Evolutionary conservation across 768 basidiomycete species (phyloP), one percentile per base, ranked within the genome.

Genomic region (Mycena crocata): DNA sequence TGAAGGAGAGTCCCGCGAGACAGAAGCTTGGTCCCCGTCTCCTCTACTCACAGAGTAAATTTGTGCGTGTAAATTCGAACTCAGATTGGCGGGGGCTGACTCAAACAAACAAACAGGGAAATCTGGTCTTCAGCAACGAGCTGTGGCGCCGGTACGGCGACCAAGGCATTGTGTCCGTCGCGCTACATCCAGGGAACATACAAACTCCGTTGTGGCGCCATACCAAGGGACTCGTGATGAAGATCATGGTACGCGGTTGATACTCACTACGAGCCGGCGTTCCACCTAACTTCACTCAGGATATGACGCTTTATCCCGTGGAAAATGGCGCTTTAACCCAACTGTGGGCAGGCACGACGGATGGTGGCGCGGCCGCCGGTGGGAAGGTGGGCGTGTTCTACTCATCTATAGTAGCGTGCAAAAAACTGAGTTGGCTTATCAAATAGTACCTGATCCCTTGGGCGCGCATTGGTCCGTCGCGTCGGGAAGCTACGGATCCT

Each of bases 281-380:
- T 19, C n/a, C 30, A 32, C 6, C 31, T 50, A 32, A 50, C 26
- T 28, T 4, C 17, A 8, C 31, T 3, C 35, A 69, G 68, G 35
- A 57, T n/a, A 26, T 34, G 19, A 34, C 75, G 2, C 44, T 81
- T 1, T 76, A 77, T 44, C 77, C 80, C 21, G 73, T 78, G 1
- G 57, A 77, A 2, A 75, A 77, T 26, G 86, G 87, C 17, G 84
- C 84, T 0, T 69, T 87, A n/a, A 87, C 85, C 1, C 85, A 82
- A 56, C 71, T 87, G 0, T 87, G 80, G 64, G 87, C 84, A 13
- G 87, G 83, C 6, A 87, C 86, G 0, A 72, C 78, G 0, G 72
- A 78, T 0, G 82, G 81, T 26, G 85, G 80, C 7, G 78, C 72
- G 7, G 63, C 69, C 1, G 64, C 86, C 26, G 83, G 82, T 37